phyloP scores from a whole-genome alignment of 1,284 basidiomycete genomes.

The Puccinia sorghi region DNA sequence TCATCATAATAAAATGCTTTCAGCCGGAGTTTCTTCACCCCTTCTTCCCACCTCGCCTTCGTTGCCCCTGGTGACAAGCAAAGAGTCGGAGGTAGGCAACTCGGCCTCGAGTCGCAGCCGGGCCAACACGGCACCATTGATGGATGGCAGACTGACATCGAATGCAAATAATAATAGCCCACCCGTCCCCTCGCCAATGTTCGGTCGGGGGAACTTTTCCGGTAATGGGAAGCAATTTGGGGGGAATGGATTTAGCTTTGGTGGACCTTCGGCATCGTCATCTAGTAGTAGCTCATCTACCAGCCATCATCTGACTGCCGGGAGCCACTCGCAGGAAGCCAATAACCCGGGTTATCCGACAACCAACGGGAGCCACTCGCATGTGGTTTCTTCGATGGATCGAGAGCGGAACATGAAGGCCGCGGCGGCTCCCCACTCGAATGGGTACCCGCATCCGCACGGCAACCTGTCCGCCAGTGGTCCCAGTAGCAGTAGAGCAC shows the following conservation, averaged over 20 bases:
- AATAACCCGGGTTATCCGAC: background rate
- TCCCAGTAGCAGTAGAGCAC: background rate
- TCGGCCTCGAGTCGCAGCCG: slow-evolving; percentile 20
- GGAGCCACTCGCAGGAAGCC: background rate
- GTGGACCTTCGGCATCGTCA: slow-evolving; percentile 25
- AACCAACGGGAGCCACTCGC: background rate
- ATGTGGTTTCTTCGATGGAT: slow-evolving; percentile 19
- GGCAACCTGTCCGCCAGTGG: background rate
- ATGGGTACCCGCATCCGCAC: background rate
- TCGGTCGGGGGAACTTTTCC: slow-evolving; percentile 19
- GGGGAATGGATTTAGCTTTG: slow-evolving; percentile 46
- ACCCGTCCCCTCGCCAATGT: slow-evolving; percentile 12
- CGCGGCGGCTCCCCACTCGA: background rate
- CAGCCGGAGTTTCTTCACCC: background rate
- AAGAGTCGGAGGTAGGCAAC: slow-evolving; percentile 1
- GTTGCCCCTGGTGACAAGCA: slow-evolving; percentile 21
- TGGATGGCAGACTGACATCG: slow-evolving; percentile 4
- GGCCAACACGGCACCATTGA: slow-evolving; percentile 27
- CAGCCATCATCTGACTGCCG: background rate
- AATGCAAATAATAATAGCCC: background rate
- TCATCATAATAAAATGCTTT: background rate
- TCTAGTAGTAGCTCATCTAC: background rate
- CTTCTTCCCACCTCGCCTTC: slow-evolving; percentile 18
- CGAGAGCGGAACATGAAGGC: slow-evolving; percentile 28
- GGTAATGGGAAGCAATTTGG: slow-evolving; percentile 40